Percentiles rank a stretch among this genome's conserved stretches.
These are phyloP conservation scores for Vigna unguiculata DNA, from an alignment of 306 rosid species.

Conservation along the genomic window DNA sequence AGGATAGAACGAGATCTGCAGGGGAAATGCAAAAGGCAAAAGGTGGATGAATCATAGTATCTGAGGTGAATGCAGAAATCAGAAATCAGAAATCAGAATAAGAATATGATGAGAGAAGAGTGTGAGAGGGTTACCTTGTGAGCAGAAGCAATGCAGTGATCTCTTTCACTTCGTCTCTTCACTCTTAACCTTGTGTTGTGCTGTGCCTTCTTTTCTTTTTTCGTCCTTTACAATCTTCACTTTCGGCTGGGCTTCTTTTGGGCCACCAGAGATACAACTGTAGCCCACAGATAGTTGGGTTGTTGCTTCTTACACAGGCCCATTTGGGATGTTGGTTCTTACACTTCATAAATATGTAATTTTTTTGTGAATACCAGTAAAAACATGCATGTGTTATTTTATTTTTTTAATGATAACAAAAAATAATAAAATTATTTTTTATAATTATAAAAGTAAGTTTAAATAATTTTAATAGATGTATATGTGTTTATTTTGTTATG, in stretches of 20 bases:
- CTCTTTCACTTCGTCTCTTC: background rate
- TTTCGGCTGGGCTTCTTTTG: background rate
- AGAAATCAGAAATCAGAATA: background rate
- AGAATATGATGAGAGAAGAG: background rate
- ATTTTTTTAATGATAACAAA: too few relatives aligned
- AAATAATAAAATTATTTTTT: too few relatives aligned
- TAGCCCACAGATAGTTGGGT: too few relatives aligned
- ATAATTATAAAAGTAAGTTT: too few relatives aligned
- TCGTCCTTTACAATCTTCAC: background rate
- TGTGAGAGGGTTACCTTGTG: conserved; percentile 34
- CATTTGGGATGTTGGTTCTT: too few relatives aligned
- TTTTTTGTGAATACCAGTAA: too few relatives aligned
- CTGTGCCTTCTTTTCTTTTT: background rate
- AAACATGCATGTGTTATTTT: too few relatives aligned
- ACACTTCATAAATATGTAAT: too few relatives aligned
- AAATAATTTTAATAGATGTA: too few relatives aligned
- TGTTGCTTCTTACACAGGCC: too few relatives aligned
- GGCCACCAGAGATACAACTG: background rate
- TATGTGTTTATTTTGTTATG: too few relatives aligned
- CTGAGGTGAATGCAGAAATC: background rate
- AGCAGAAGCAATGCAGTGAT: conserved; percentile 34
- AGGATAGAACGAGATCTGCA: conserved; percentile 52
- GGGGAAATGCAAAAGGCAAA: background rate
- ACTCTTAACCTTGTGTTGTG: background rate
- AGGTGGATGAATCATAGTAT: background rate